Evolutionary conservation across 2,329 filamentous ascomycete species (phyloP).

Genomic region (Septoria linicola): DNA sequence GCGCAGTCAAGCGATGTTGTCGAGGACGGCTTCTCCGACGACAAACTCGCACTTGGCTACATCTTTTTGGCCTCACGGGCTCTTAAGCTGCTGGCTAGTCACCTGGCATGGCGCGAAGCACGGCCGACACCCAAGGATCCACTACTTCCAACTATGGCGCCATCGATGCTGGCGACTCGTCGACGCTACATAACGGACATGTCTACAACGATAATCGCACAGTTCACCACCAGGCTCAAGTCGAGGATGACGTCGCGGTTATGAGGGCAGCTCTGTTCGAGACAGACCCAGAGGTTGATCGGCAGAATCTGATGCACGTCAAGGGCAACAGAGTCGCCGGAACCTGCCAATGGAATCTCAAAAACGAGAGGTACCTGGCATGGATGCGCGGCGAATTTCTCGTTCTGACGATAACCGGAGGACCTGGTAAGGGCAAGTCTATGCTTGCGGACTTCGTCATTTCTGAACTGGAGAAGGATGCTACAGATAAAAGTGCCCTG

Average conservation of each 20-base stretch:
- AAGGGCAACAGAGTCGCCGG: background rate
- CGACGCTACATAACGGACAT: no score
- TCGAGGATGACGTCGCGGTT: background rate
- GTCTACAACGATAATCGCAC: no score
- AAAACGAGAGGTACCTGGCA: background rate
- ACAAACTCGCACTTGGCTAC: no score
- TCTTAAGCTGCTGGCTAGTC: no score
- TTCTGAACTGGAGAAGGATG: background rate
- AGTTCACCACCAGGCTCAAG: no score
- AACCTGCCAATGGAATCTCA: conserved; percentile 2
- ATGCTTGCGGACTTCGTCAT: background rate
- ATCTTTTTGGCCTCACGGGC: no score
- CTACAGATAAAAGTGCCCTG: background rate
- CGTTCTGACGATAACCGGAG: background rate
- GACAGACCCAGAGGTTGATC: background rate
- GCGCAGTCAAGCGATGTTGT: no score
- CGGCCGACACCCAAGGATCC: no score
- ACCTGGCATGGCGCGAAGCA: no score
- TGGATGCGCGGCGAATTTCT: background rate
- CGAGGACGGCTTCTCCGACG: no score
- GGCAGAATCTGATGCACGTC: background rate
- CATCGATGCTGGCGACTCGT: no score
- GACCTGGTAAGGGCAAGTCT: conserved; percentile 5
- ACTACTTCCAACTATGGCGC: no score
- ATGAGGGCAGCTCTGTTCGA: background rate